phyloP scores from a whole-genome alignment of 805 yeast genomes.

The Candida tammaniensis region DNA sequence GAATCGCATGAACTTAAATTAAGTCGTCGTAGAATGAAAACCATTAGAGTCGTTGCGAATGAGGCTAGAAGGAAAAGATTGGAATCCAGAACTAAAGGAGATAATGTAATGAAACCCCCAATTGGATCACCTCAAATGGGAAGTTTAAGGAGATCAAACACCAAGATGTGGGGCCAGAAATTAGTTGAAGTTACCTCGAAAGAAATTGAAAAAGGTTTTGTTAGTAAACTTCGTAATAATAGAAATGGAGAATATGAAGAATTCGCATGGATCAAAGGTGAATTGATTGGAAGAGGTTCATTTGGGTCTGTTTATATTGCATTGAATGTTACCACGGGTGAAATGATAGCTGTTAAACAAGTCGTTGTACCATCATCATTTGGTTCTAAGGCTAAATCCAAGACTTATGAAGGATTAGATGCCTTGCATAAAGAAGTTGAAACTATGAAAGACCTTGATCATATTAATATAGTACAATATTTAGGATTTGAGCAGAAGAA shows the following conservation, averaged over 20 bases:
- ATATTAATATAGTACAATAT: conserved; percentile 91
- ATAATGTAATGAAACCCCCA: conserved; percentile 13
- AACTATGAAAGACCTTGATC: conserved; percentile 91
- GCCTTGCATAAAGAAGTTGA: conserved; percentile 89
- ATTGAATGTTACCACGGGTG: conserved; percentile 93
- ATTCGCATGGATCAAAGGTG: conserved; percentile 98
- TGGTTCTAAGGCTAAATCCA: conserved; percentile 22
- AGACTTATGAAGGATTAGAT: conserved; percentile 62
- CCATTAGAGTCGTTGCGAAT: conserved; percentile 88
- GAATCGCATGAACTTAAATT: conserved; percentile 37
- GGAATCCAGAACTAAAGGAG: conserved; percentile 17
- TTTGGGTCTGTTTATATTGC: conserved; percentile 93
- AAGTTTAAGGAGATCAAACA: conserved; percentile 63
- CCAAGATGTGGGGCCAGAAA: conserved; percentile 97
- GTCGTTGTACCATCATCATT: conserved; percentile 57
- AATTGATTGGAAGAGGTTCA: conserved; percentile 92
- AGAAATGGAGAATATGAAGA: conserved; percentile 68
- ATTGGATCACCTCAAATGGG: conserved; percentile 6
- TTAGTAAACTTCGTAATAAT: conserved; percentile 61
- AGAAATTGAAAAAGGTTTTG: conserved; percentile 58
- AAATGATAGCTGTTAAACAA: conserved; percentile 98
- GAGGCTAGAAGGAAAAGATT: conserved; percentile 60
- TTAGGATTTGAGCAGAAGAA: conserved; percentile 83
- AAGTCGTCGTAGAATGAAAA: conserved; percentile 68
- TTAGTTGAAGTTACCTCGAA: conserved; percentile 86